These are phyloP conservation scores for Thielaviopsis cerberus DNA, from an alignment of 2,329 filamentous ascomycete genomes.

Conservation along the genomic window DNA sequence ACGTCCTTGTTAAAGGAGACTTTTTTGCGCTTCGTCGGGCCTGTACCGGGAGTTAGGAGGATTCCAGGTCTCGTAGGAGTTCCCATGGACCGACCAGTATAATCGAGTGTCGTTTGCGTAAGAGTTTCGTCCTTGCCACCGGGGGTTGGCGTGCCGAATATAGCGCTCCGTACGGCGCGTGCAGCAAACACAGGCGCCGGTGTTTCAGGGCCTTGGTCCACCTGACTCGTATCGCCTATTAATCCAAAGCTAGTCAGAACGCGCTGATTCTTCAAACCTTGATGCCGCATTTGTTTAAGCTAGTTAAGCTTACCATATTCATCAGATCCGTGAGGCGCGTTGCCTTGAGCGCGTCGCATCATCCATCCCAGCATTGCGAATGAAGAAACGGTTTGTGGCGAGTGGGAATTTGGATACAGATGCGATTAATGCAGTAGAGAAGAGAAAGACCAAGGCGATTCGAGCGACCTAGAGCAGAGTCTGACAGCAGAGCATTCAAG, in stretches of 20 bases:
- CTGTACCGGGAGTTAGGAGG: conserved; percentile 44
- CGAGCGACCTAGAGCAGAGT: background rate
- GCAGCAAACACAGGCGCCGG: conserved; percentile 49
- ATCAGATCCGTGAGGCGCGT: conserved; percentile 19
- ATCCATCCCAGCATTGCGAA: conserved; percentile 40
- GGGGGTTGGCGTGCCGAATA: conserved; percentile 40
- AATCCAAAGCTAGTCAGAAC: background rate
- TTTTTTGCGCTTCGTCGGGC: conserved; percentile 40
- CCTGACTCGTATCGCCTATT: conserved; percentile 23
- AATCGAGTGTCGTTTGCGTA: conserved; percentile 13
- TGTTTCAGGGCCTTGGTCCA: conserved; percentile 40
- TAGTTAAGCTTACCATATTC: background rate
- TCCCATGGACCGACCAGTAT: conserved; percentile 16
- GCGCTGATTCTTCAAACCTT: background rate
- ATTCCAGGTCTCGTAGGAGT: conserved; percentile 39
- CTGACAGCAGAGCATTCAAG: background rate
- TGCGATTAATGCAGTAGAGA: background rate
- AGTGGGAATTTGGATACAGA: background rate
- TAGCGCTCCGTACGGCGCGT: conserved; percentile 42
- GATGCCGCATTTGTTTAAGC: background rate
- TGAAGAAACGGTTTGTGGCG: background rate
- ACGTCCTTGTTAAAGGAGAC: conserved; percentile 46
- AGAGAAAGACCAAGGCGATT: background rate
- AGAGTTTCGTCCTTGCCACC: conserved; percentile 18
- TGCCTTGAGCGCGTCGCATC: conserved; percentile 28